Base-by-base conservation (phyloP, 352 stramenopile genomes). In the Phytopythium kandeliae region DNA sequence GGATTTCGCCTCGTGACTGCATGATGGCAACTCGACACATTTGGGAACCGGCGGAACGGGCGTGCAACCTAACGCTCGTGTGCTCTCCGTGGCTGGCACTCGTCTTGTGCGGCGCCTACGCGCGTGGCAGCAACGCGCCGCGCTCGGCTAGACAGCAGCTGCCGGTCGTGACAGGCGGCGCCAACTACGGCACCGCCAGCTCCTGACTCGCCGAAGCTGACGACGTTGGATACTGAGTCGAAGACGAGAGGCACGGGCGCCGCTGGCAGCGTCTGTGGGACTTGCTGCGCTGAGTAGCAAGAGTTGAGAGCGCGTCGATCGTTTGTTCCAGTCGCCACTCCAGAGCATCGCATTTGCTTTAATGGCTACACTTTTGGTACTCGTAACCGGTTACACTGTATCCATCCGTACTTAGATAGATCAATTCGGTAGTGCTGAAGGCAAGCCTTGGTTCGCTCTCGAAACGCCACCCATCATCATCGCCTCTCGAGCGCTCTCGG, bases 161-260 rank as follows among this genome's bases (percentile, higher is more conserved):
- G 19, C 46, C 46, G 30, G 46, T 52, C 11, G 46, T 52, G 30
- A 35, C 46, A 15, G 33, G 33, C 22, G 33, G 30, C 46, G 6
- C 46, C 46, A 42, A 42, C 46, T 52, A 52, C 46, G 46, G 46
- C 33, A 30, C 46, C 21, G 43, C 46, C 10, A 52, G 46, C 46
- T 52, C 46, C 21, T 52, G 46, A 52, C 46, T 50, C 44, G 26
- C 30, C 11, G 44, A 50, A 30, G 26, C 38, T 26, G 44, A 50
- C 44, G 30, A 50, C 11, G 44, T 4, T 31, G 28, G 28, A 10
- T 9, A 31, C 28, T 9, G 28, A 31, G 28, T 9, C 4, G n/a
- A 19, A 4, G 19, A 4, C 38, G 31, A 11, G 6, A 10, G 31
- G 10, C 31, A 11, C 31, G 15, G 31, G 15, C 31, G 31, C 31